Evolutionary conservation across 2,329 filamentous ascomycete genomes (phyloP), one percentile per base, ranked within the genome.

Genomic region (Pseudocercospora musae): DNA sequence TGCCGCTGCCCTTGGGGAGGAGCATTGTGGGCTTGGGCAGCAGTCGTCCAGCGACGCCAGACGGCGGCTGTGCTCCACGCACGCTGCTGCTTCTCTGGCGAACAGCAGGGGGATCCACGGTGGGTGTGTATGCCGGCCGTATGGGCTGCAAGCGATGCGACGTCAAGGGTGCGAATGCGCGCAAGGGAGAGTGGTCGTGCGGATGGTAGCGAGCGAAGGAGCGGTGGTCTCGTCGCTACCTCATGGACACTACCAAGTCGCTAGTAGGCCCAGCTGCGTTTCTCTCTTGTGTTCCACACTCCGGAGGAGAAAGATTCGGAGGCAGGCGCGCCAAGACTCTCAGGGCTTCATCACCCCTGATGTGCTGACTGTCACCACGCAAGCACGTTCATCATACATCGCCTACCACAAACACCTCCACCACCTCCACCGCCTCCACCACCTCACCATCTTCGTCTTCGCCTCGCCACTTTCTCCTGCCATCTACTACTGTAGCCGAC

Each of bases 1-100:
- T 85, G 52, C 91, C 91, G 76, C 91, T 91, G 77, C 90, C 90
- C 79, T 96, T 96, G 68, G 91, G 90, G 71, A 96, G 87, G 81
- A 97, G 87, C 93, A 97, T 97, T 48, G 57, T 74, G 64, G 62
- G 62, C 52, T 58, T 40, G 53, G 57, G 53, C 33, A 60, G 58
- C 33, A 27, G 46, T 50, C 54, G 53, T 57, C 52, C 62, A 54
- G 52, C 52, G 23, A 54, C 52, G 52, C 52, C 52, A 18, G 52
- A 37, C 54, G 59, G 46, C 53, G 62, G 58, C 62, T 58, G 55
- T 44, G 57, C 49, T 60, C 58, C 57, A 31, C 62, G 57, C 18
- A 63, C 62, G 58, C 62, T 63, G 62, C 53, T 60, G 62, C 62
- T 63, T 53, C 62, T 53, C 54, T 63, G 62, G 53, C 62, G 62